A percentile compares a stretch with the other conserved stretches of the same genome.
Evolutionary conservation across 176 grass and related monocot genomes (phyloP).

Genomic region (Secale cereale): DNA sequence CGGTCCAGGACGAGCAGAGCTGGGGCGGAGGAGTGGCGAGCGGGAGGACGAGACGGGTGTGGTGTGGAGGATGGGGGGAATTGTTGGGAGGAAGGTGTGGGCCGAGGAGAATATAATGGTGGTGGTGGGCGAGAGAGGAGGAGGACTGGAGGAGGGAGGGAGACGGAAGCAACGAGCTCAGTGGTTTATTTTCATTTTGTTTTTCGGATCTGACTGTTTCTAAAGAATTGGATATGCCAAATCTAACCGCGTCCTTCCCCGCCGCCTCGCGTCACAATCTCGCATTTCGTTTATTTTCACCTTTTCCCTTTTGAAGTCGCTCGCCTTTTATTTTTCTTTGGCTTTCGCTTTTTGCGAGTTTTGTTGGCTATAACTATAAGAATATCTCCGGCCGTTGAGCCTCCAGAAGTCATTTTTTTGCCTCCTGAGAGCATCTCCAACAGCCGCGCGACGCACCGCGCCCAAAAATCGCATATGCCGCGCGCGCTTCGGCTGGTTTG

Average conservation of each 20-base stretch:
- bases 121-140: not conserved
- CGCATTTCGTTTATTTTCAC: not conserved
- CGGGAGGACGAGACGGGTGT: constrained; percentile 6
- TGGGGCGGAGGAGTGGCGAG: not conserved
- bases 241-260: constrained; percentile 21
- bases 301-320: not conserved
- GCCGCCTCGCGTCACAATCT: not conserved
- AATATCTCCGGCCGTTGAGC: too few species aligned
- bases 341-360: not conserved
- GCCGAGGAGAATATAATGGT: constrained; percentile 35
- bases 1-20: not conserved
- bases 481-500: too few species aligned
- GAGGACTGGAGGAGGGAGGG: not conserved
- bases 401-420: too few species aligned
- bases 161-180: constrained; percentile 22
- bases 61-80: constrained; percentile 22
- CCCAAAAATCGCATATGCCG: too few species aligned
- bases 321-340: not conserved
- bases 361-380: not conserved
- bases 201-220: not conserved
- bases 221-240: constrained; percentile 17
- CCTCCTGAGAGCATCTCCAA: too few species aligned
- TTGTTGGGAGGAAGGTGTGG: constrained; percentile 29
- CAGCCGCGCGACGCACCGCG: too few species aligned
- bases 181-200: not conserved